phyloP scores from a whole-genome alignment of 2,329 filamentous ascomycete species.

The Diaporthe capsici region DNA sequence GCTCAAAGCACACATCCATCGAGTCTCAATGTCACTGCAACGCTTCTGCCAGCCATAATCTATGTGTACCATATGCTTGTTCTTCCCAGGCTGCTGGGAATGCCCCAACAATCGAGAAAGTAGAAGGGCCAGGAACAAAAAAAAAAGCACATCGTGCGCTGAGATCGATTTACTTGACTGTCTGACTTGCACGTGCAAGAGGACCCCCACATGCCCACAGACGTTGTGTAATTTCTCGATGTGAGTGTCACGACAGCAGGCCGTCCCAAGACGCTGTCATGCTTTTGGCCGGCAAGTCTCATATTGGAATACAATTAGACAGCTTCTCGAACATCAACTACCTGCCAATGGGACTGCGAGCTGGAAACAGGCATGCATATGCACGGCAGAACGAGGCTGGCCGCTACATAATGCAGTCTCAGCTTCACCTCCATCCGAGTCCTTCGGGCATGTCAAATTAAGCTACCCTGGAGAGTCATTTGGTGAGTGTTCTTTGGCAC shows the following conservation, averaged over 20 bases:
- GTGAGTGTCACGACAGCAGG: not conserved
- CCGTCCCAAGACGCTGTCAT: not conserved
- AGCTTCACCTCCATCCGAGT: not conserved
- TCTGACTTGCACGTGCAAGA: slow-evolving; percentile 2
- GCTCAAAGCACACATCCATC: not conserved
- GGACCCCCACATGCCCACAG: slow-evolving; percentile 5
- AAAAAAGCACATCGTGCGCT: not conserved
- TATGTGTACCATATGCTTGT: no score
- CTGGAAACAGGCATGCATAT: not conserved
- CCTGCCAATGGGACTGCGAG: not conserved
- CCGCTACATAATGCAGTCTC: not conserved
- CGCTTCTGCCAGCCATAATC: not conserved
- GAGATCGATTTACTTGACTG: not conserved
- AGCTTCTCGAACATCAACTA: not conserved
- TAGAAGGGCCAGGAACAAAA: not conserved
- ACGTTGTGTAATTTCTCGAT: slow-evolving; percentile 23
- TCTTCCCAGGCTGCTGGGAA: not conserved
- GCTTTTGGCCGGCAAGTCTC: not conserved
- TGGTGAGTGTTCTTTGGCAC: not conserved
- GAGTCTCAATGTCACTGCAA: not conserved
- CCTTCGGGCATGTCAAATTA: not conserved
- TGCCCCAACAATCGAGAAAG: not conserved
- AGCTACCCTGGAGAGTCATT: not conserved
- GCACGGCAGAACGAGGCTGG: not conserved
- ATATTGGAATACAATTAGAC: not conserved